phyloP scores from a whole-genome alignment of 2,329 filamentous ascomycete genomes.

The Arthrobotrys iridis region DNA sequence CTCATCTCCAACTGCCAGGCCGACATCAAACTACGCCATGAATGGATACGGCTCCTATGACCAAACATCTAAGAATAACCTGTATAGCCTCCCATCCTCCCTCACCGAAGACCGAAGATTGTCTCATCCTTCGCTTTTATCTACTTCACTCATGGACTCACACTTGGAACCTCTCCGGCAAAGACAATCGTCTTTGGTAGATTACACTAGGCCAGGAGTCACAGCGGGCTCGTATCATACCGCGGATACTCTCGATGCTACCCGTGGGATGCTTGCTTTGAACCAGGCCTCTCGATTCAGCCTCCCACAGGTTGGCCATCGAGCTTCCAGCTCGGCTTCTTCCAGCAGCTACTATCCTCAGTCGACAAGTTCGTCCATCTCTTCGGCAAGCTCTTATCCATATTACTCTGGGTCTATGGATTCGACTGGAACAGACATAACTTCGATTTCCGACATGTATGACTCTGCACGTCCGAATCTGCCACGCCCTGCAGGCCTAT shows the following conservation, averaged over 20 bases:
- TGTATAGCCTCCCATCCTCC: slow-evolving; percentile 55
- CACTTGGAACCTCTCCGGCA: slow-evolving; percentile 59
- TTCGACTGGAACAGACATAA: slow-evolving; percentile 85
- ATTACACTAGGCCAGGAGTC: slow-evolving; percentile 65
- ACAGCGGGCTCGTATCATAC: slow-evolving; percentile 70
- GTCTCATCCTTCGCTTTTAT: slow-evolving; percentile 82
- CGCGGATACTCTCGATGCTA: slow-evolving; percentile 90
- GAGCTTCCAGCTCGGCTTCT: slow-evolving; percentile 81
- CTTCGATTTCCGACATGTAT: slow-evolving; percentile 74
- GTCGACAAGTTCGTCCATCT: slow-evolving; percentile 89
- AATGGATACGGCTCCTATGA: slow-evolving; percentile 48
- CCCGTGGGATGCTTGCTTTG: slow-evolving; percentile 93
- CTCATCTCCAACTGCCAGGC: slow-evolving; percentile 35
- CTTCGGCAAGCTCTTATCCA: slow-evolving; percentile 79
- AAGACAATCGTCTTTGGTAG: slow-evolving; percentile 72
- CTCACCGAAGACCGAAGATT: slow-evolving; percentile 71
- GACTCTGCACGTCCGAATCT: slow-evolving; percentile 62
- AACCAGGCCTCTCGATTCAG: slow-evolving; percentile 69
- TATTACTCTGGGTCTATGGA: slow-evolving; percentile 87
- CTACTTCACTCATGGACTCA: slow-evolving; percentile 62
- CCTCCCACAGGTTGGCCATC: slow-evolving; percentile 66
- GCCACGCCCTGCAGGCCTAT: slow-evolving; percentile 76
- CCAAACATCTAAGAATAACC: slow-evolving; percentile 43
- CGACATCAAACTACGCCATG: slow-evolving; percentile 17
- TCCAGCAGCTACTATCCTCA: slow-evolving; percentile 80